Evolutionary conservation across 192 early-diverging fungal species (phyloP).

Genomic region (Dissophora globulifera): DNA sequence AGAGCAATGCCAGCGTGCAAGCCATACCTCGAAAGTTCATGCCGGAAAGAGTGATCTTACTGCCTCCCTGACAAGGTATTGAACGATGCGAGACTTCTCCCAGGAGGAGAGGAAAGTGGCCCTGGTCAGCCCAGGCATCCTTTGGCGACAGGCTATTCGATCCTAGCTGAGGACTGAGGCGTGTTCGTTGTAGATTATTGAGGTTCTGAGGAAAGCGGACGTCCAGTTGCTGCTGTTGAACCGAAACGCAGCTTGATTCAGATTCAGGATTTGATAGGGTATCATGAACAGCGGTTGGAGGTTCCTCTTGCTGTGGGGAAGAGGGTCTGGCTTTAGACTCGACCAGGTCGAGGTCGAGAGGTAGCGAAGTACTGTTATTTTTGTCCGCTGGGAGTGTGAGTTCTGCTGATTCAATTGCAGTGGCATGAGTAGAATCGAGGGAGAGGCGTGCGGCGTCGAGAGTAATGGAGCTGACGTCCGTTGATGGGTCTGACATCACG

Average conservation of each 20-base stretch:
- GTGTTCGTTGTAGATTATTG: background rate
- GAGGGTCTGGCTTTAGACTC: too few species aligned
- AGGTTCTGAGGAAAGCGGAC: too few species aligned
- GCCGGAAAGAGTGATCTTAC: conserved; percentile 13
- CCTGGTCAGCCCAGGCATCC: conserved; percentile 49
- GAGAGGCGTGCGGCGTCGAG: background rate
- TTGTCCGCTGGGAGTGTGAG: background rate
- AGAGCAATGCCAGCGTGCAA: too few species aligned
- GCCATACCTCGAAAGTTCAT: conserved; percentile 50
- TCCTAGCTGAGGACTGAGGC: background rate
- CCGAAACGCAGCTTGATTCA: too few species aligned
- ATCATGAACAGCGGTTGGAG: too few species aligned
- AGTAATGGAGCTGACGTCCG: background rate
- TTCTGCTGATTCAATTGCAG: background rate
- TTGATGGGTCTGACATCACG: conserved; percentile 2
- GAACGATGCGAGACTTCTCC: conserved; percentile 8
- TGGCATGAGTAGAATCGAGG: background rate
- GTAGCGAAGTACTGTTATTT: background rate
- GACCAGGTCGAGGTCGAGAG: too few species aligned
- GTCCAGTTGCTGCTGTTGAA: too few species aligned
- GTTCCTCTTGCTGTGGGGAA: too few species aligned
- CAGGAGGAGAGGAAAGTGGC: conserved; percentile 28
- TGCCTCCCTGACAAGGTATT: conserved; percentile 24
- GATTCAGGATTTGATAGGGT: background rate
- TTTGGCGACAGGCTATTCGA: background rate